Percentiles rank a stretch among this genome's conserved stretches.
These are phyloP conservation scores for Ziziphus jujuba DNA, from an alignment of 306 rosid genomes.

Conservation along the genomic window DNA sequence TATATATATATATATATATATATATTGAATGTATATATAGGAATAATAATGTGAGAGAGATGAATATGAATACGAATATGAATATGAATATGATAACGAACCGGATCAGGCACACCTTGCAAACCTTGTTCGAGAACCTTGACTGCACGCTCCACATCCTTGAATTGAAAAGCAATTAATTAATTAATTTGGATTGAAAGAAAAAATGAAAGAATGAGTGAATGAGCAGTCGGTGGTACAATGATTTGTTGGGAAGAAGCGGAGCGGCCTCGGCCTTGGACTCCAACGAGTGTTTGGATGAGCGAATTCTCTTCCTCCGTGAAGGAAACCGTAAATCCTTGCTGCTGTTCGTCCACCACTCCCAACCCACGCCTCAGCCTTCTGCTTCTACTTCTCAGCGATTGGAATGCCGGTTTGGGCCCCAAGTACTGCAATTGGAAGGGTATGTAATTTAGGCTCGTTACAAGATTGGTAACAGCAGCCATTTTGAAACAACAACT, in stretches of 20 bases:
- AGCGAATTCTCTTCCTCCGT: conserved; percentile 67
- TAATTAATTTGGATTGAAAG: background rate
- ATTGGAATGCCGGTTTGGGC: conserved; percentile 18
- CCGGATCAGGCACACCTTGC: conserved; percentile 82
- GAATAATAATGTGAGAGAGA: too few species aligned
- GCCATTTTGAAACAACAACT: too few species aligned
- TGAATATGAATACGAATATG: too few species aligned
- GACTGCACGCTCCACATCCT: conserved; percentile 78
- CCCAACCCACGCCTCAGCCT: background rate
- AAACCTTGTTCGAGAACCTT: conserved; percentile 53
- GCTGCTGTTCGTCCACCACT: conserved; percentile 36
- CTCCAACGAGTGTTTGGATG: conserved; percentile 72
- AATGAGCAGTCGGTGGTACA: conserved; percentile 30
- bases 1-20: too few species aligned
- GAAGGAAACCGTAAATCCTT: conserved; percentile 38
- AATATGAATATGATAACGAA: conserved; percentile 21
- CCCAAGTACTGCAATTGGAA: conserved; percentile 9
- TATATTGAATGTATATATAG: too few species aligned
- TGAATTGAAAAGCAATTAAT: background rate
- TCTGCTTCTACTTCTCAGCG: too few species aligned
- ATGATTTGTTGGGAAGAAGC: conserved; percentile 76
- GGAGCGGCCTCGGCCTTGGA: conserved; percentile 93
- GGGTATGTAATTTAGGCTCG: too few species aligned
- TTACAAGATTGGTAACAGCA: background rate
- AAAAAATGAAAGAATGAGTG: background rate